These are phyloP conservation scores for Phytophthora quininea DNA, from an alignment of 352 stramenopile species.

Conservation along the genomic window DNA sequence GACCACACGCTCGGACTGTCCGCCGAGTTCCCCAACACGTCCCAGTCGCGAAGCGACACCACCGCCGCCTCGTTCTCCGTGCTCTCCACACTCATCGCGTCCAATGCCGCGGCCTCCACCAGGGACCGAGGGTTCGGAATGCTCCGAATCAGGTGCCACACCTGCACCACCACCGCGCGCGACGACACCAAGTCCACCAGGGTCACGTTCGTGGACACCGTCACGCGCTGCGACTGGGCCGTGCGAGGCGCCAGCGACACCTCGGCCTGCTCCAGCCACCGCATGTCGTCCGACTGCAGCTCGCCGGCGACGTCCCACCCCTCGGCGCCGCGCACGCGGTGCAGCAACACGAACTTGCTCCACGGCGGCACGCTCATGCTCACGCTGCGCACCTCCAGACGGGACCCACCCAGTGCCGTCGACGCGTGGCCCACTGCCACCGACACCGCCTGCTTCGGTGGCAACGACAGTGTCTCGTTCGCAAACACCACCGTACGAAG, in stretches of 20 bases:
- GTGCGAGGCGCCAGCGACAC: too few relatives aligned
- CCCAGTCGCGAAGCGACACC: neutral
- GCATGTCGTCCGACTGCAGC: too few relatives aligned
- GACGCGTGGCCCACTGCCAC: constrained; percentile 15
- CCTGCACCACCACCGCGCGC: too few relatives aligned
- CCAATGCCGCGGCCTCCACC: too few relatives aligned
- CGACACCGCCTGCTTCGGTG: constrained; percentile 15
- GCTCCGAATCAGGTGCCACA: too few relatives aligned
- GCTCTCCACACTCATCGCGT: neutral
- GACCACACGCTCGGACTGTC: neutral
- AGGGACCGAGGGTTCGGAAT: too few relatives aligned
- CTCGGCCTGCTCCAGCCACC: too few relatives aligned
- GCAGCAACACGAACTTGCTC: neutral
- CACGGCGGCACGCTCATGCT: neutral
- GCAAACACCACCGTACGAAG: constrained; percentile 6
- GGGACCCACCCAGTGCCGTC: neutral
- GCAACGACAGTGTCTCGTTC: constrained; percentile 28
- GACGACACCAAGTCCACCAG: too few relatives aligned
- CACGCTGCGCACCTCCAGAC: neutral
- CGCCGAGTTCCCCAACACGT: neutral
- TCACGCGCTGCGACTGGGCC: too few relatives aligned
- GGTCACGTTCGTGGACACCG: too few relatives aligned
- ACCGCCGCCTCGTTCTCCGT: neutral
- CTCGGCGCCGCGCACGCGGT: neutral
- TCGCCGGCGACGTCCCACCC: too few relatives aligned